Base-by-base conservation (phyloP, 1,284 basidiomycete species). In the Cutaneotrichosporon curvatum region DNA sequence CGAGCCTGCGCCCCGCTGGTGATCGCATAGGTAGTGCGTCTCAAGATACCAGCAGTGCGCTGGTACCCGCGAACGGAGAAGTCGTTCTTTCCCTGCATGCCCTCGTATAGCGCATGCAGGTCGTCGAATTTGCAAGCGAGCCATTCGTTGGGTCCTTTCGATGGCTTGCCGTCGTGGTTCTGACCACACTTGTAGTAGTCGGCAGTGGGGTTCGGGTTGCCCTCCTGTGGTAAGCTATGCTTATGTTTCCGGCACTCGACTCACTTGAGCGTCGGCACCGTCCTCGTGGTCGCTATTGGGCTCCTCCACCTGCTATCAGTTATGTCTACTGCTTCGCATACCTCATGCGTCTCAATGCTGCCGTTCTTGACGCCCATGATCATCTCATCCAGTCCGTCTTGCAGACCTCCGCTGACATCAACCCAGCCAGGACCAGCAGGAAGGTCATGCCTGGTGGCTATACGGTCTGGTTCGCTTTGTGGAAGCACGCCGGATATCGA, bases 1-100 rank as follows among this genome's bases (percentile, higher is more conserved):
- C 72, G 65, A 1, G 87, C 87, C 57, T 91, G 80, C 11, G 76
- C 74, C 33, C 75, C 75, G 1, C 78, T 79, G 41, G 68, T 75
- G 55, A 92, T 84, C 4, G 80, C 79, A 47, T 72, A 78, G 1
- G 79, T 78, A 11, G 47, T 47, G 60, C 67, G 58, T 23, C 68
- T 47, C 22, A 71, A 47, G 25, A 65, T 60, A 2, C 59, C 59
- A 8, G 65, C 66, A 16, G 64, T 59, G 43, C 54, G 49, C 40
- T 54, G 55, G 39, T 70, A 71, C 9, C 61, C 57, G 10, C 58
- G 45, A 14, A 64, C 59, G 6, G 63, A 47, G 45, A 69, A 71
- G 3, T 45, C 42, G 36, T 64, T 68, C 52, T 71, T 69, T 14
- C 61, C 62, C 11, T 53, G 48, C 4, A 55, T 55, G 4, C 60